Evolutionary conservation across 805 yeast species (phyloP), one percentile per base, ranked within the genome.

Genomic region (Candida odintsovae): DNA sequence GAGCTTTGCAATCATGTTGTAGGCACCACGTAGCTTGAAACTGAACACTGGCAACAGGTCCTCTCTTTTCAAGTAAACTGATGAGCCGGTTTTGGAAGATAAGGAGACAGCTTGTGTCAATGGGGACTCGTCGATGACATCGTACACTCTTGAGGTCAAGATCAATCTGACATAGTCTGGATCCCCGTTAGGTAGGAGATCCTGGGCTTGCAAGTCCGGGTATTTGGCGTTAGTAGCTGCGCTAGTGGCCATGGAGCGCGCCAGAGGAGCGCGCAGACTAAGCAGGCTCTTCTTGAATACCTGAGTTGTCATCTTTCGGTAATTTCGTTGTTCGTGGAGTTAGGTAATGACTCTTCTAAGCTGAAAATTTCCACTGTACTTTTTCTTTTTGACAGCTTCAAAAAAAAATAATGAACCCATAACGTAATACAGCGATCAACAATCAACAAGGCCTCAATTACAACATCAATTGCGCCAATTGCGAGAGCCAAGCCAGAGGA

Each of bases 11-110:
- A 94, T 86, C 96, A 89, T 90, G 65, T 94, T 94, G 68, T 90
- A 89, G 16, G 99, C 99, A 49, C 99, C 99, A 64, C 99, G 83
- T 50, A 94, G 74, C 68, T 94, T 94, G 77, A 94, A 94, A 40
- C 95, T 85, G 66, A 94, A 95, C 6, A 94, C 99, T 0, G 99
- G 98, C 47, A 89, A 75, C 33, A 90, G 72, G 61, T 95, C 99
- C 62, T 94, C 99, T 55, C 99, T 77, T 62, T 94, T 94, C 54
- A 94, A 70, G 48, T 76, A 72, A 15, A 95, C 82, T 37, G 83
- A 83, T 40, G 96, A 74, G 43, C 86, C 86, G n/a, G 82, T 71
- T 58, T 80, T 82, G 42, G 81, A 83, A 1, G 94, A 82, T 41
- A 94, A 71, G 23, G 84, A 80, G 11, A 80, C 77, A 0, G 96